Evolutionary conservation across 306 rosid species (phyloP).

Genomic region (Cicer arietinum): DNA sequence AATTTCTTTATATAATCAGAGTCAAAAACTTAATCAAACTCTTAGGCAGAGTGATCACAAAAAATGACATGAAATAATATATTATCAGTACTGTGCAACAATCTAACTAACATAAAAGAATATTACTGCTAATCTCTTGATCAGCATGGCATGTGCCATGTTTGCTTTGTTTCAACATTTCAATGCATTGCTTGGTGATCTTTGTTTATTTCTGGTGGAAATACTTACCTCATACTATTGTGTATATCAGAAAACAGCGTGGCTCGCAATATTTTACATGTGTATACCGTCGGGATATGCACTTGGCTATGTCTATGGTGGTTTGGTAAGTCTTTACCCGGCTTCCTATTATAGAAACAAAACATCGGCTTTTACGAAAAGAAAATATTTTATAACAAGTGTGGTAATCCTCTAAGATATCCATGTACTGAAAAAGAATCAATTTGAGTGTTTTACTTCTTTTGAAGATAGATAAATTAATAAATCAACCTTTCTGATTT

Average conservation of each 20-base stretch:
- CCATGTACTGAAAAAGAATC: not conserved
- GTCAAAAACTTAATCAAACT: not conserved
- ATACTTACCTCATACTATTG: conserved; percentile 39
- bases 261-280: conserved; percentile 85
- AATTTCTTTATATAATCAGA: conserved; percentile 1
- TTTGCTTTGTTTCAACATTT: conserved; percentile 10
- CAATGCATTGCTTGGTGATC: not conserved
- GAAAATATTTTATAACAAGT: conserved; percentile 2
- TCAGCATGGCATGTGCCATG: conserved; percentile 4
- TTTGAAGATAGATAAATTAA: conserved; percentile 4
- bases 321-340: conserved; percentile 64
- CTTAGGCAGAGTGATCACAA: no score
- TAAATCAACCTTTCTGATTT: not conserved
- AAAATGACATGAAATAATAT: no score
- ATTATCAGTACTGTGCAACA: no score
- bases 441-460: not conserved
- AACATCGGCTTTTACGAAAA: conserved; percentile 2
- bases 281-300: conserved; percentile 89
- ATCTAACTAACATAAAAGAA: not conserved
- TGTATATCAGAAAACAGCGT: conserved; percentile 69
- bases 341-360: conserved; percentile 18
- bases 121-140: conserved; percentile 1
- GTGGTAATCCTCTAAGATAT: not conserved
- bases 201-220: conserved; percentile 26
- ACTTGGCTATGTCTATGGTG: conserved; percentile 82